A percentile compares a stretch with the other conserved stretches of the same genome.
These are phyloP conservation scores for Rhytidiadelphus loreus DNA, from an alignment of 225 moss, liverwort and hornwort genomes.

Conservation along the genomic window DNA sequence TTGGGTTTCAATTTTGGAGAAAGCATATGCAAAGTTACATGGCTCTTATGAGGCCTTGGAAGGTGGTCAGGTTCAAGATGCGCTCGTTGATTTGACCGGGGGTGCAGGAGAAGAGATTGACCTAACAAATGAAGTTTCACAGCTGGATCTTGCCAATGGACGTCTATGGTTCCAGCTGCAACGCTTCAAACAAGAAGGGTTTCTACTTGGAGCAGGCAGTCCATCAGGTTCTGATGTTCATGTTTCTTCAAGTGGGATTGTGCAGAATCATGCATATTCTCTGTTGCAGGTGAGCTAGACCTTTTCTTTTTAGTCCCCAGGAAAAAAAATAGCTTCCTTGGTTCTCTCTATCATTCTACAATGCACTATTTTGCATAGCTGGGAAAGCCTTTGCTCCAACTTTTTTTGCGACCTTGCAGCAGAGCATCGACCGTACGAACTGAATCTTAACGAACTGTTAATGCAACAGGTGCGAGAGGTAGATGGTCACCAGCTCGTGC, in stretches of 20 bases:
- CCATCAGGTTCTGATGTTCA: constrained; percentile 98
- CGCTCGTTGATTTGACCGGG: constrained; percentile 93
- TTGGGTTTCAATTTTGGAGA: constrained; percentile 97
- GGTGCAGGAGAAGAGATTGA: constrained; percentile 99
- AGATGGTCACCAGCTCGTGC: constrained; percentile 90
- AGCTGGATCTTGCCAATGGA: constrained; percentile 94
- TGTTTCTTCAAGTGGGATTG: constrained; percentile 96
- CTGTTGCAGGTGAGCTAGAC: constrained; percentile 61
- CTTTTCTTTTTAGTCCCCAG: background rate
- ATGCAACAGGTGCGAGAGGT: constrained; percentile 82
- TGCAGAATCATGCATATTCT: constrained; percentile 95
- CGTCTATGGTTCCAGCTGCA: constrained; percentile 92
- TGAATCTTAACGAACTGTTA: background rate
- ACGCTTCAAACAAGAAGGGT: constrained; percentile 97
- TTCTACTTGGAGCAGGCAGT: constrained; percentile 93
- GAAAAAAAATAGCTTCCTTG: background rate
- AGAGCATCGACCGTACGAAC: background rate
- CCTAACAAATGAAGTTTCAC: constrained; percentile 67
- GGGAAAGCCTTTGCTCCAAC: background rate
- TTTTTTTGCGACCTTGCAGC: background rate
- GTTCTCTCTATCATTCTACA: background rate
- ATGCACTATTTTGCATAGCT: background rate
- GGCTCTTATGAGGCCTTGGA: constrained; percentile 96
- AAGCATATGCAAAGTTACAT: constrained; percentile 97
- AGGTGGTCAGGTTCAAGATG: constrained; percentile 98